phyloP scores from a whole-genome alignment of 108 stramenopile genomes.

The Conticribra weissflogii region DNA sequence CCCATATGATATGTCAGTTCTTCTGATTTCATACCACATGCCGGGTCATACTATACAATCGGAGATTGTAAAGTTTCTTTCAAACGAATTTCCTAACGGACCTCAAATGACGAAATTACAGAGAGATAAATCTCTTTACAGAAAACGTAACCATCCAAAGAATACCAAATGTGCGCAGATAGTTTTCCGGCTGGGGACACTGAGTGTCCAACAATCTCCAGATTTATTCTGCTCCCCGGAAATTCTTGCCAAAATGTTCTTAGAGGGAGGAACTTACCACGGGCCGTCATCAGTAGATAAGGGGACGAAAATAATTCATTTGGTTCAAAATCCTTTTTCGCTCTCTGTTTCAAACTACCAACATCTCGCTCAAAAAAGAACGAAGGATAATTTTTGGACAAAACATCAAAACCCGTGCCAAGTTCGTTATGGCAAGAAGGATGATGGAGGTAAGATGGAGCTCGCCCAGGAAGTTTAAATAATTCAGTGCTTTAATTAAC shows the following conservation, averaged over 20 bases:
- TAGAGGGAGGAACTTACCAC: slow-evolving; percentile 5
- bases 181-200: not conserved
- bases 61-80: not conserved
- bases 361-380: slow-evolving; percentile 21
- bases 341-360: slow-evolving; percentile 33
- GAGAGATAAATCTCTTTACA: not conserved
- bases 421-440: slow-evolving; percentile 3
- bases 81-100: slow-evolving; percentile 9
- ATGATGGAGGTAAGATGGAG: not conserved
- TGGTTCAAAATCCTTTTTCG: slow-evolving; percentile 27
- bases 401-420: slow-evolving; percentile 27
- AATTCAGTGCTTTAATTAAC: not conserved
- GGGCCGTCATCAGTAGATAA: slow-evolving; percentile 7
- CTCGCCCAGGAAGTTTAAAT: not conserved
- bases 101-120: not conserved
- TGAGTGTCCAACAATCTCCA: slow-evolving; percentile 4
- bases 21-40: slow-evolving; percentile 6
- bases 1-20: not conserved
- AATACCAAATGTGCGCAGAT: not conserved
- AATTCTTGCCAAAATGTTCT: slow-evolving; percentile 13
- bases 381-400: slow-evolving; percentile 11
- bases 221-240: slow-evolving; percentile 25
- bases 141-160: not conserved
- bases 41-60: slow-evolving; percentile 2
- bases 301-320: slow-evolving; percentile 25